A percentile compares a stretch with the other conserved stretches of the same genome.
Evolutionary conservation across 768 basidiomycete genomes (phyloP).

Genomic region (Agrocybe chaxingu): DNA sequence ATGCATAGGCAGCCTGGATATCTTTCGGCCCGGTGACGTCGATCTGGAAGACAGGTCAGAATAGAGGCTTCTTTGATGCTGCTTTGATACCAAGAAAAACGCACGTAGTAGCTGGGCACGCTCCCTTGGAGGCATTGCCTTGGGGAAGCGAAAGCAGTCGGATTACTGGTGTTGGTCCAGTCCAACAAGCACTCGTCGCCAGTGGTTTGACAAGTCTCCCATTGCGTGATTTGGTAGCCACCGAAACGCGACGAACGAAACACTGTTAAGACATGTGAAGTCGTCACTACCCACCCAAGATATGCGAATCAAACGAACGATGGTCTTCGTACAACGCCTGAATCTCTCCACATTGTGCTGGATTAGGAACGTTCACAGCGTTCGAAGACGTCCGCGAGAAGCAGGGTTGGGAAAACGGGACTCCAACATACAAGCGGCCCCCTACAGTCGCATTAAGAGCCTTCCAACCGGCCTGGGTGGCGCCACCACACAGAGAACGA

Average conservation of each 20-base stretch:
- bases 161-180: constrained; percentile 17
- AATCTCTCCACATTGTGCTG: constrained; percentile 7
- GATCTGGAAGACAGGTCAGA: constrained; percentile 22
- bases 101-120: constrained; percentile 26
- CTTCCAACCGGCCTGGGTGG: constrained; percentile 4
- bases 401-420: constrained; percentile 16
- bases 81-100: neutral
- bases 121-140: constrained; percentile 24
- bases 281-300: neutral
- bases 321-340: constrained; percentile 15
- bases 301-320: constrained; percentile 1
- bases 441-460: constrained; percentile 9
- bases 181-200: constrained; percentile 33
- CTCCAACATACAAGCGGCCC: constrained; percentile 10
- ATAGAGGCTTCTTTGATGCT: neutral
- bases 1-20: constrained; percentile 20
- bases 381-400: constrained; percentile 3
- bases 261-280: constrained; percentile 1
- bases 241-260: constrained; percentile 10
- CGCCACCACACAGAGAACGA: too few relatives aligned
- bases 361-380: neutral
- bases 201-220: constrained; percentile 38
- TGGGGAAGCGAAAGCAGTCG: constrained; percentile 16
- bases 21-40: constrained; percentile 21
- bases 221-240: constrained; percentile 22